Percentiles rank a stretch among this genome's conserved stretches.
Evolutionary conservation across 768 basidiomycete genomes (phyloP).

Genomic region (Naganishia randhawae): DNA sequence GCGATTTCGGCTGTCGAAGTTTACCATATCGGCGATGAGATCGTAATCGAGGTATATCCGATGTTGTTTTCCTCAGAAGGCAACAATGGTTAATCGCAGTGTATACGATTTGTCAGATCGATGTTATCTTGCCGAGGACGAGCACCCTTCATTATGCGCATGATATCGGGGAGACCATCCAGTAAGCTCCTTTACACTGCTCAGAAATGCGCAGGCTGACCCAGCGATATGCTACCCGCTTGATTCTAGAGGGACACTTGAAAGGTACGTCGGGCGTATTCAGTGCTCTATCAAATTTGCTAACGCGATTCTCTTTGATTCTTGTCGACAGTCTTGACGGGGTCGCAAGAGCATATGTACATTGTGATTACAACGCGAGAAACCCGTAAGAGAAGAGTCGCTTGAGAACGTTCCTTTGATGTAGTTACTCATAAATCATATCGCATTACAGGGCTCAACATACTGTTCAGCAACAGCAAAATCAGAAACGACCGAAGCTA

Average conservation of each 20-base stretch:
- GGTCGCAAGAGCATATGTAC: constrained; percentile 51
- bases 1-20: constrained; percentile 49
- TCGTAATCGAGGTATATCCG: constrained; percentile 36
- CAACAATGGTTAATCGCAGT: constrained; percentile 34
- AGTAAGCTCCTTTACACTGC: constrained; percentile 36
- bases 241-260: constrained; percentile 34
- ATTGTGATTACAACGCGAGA: constrained; percentile 39
- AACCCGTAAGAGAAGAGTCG: constrained; percentile 43
- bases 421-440: background rate
- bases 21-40: constrained; percentile 51
- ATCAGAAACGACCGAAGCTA: constrained; percentile 15
- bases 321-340: constrained; percentile 41
- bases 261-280: constrained; percentile 36
- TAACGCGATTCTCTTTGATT: background rate
- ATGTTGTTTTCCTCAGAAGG: too few species aligned
- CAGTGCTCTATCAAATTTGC: background rate
- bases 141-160: constrained; percentile 49
- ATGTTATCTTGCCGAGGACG: constrained; percentile 42
- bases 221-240: background rate
- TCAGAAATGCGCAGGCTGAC: background rate
- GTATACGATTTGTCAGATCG: constrained; percentile 29
- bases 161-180: constrained; percentile 49
- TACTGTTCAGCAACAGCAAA: constrained; percentile 16
- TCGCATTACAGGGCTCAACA: background rate
- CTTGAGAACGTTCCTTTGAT: too few species aligned